Base-by-base conservation (phyloP, 192 early-diverging fungal genomes). In the Backusella tarrabulga region DNA sequence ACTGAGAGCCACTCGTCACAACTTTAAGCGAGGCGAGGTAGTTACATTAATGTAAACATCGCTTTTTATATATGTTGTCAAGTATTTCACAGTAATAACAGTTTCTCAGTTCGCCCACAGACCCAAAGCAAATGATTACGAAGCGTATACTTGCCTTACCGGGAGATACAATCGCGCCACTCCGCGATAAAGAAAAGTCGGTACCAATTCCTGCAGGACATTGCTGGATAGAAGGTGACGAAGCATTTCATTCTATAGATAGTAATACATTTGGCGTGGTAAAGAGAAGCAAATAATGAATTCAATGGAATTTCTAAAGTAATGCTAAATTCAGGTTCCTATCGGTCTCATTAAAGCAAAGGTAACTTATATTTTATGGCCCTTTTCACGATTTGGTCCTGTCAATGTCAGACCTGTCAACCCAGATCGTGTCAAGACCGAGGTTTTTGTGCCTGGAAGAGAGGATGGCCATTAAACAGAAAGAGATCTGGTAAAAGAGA, bases 171-270 rank as follows among this genome's bases (percentile, higher is more conserved):
- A 87, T 94, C 23, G 76, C 83, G 38, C 87, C 90, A 42, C 54
- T 83, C n/a, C 74, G 41, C 21, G 42, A 68, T 52, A 32, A 67
- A 44, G 40, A 73, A 60, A n/a, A 21, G 68, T 4, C 54, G 2
- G 78, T 95, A 6, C 86, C 85, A 42, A 82, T 96, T 19, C 95
- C 95, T 34, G 80, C 79, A 75, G 95, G 95, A 21, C 90, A 96
- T 72, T 93, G 91, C 78, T 96, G 95, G 95, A 84, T 95, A 44
- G 95, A 96, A 79, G 91, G 92, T 67, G 94, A 96, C 79, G 94
- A 96, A 76, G 86, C 87, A 56, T 96, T 93, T 77, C 92, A 94
- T 74, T 93, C 91, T 67, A 85, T 81, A 56, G 95, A 96, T 70
- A 95, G 93, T 77, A 95, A 93, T 83, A 71, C 81, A 9, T 95